Percentiles rank a stretch among this genome's conserved stretches.
These are phyloP conservation scores for Xylaria digitata DNA, from an alignment of 2,329 filamentous ascomycete genomes.

Conservation along the genomic window DNA sequence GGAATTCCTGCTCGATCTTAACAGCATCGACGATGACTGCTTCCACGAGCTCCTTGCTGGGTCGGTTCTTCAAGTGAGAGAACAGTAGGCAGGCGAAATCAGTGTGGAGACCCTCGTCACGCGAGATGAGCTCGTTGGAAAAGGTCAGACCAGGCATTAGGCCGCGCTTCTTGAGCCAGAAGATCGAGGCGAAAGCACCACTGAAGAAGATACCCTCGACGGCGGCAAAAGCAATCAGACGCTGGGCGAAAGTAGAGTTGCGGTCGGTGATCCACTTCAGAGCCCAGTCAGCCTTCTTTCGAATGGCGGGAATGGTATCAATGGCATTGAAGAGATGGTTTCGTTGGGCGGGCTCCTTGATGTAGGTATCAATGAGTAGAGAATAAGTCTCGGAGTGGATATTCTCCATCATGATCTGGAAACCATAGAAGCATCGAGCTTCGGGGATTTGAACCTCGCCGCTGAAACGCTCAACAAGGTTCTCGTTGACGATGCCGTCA, in stretches of 20 bases:
- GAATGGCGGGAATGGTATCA: constrained; percentile 98
- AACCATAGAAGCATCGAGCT: constrained; percentile 99
- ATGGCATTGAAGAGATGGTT: constrained; percentile 98
- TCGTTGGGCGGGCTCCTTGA: constrained; percentile 95
- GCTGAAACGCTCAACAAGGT: constrained; percentile 97
- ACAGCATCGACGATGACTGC: constrained; percentile 96
- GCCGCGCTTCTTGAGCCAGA: constrained; percentile 99
- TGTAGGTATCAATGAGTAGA: constrained; percentile 98
- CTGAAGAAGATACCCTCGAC: constrained; percentile 99
- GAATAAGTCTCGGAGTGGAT: constrained; percentile 99
- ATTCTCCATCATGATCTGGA: constrained; percentile 99
- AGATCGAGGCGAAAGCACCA: constrained; percentile 97
- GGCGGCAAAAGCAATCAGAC: constrained; percentile 94
- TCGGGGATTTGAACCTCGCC: constrained; percentile 96
- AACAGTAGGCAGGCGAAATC: constrained; percentile 98
- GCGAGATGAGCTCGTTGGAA: constrained; percentile 99
- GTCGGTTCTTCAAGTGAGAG: constrained; percentile 95
- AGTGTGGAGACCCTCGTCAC: constrained; percentile 98
- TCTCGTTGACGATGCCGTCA: constrained; percentile 99
- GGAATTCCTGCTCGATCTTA: constrained; percentile 94
- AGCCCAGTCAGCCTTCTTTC: constrained; percentile 99
- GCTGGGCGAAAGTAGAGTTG: constrained; percentile 93
- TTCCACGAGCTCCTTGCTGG: constrained; percentile 81
- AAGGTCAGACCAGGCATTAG: constrained; percentile 99
- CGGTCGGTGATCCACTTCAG: constrained; percentile 94